A percentile compares a stretch with the other conserved stretches of the same genome.
phyloP scores from a whole-genome alignment of 1,139 yeast species.

The Candida gigantensis region DNA sequence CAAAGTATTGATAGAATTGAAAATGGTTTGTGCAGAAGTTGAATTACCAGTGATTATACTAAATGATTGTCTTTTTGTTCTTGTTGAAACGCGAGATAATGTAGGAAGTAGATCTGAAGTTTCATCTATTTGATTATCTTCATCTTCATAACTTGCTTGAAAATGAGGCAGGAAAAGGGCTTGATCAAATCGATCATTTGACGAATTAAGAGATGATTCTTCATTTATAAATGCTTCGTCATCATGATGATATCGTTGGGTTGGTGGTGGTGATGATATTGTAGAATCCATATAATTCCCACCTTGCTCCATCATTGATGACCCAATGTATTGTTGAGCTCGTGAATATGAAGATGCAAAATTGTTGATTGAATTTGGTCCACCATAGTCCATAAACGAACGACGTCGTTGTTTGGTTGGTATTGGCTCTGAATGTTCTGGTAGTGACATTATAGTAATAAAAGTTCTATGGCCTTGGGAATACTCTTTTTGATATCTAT shows the following conservation, averaged over 20 bases:
- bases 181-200: neutral
- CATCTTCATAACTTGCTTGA: too few species aligned
- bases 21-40: constrained; percentile 83
- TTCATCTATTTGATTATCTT: constrained; percentile 18
- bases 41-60: constrained; percentile 28
- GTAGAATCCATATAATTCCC: constrained; percentile 7
- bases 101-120: constrained; percentile 15
- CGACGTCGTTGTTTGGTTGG: constrained; percentile 16
- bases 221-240: constrained; percentile 8
- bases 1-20: constrained; percentile 82
- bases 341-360: constrained; percentile 79
- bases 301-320: constrained; percentile 23
- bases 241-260: neutral
- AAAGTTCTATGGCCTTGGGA: too few species aligned
- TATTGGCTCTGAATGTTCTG: neutral
- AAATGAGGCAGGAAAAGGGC: neutral
- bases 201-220: neutral
- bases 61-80: constrained; percentile 13
- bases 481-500: too few species aligned
- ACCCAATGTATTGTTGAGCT: constrained; percentile 61
- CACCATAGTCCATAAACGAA: constrained; percentile 37
- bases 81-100: constrained; percentile 10
- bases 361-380: constrained; percentile 68
- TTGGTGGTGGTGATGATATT: constrained; percentile 4
- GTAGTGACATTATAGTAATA: constrained; percentile 1